Percentiles rank a stretch among this genome's conserved stretches.
These are phyloP conservation scores for Limnomonas spitsbergensis DNA, from an alignment of 139 green algal genomes.

Conservation along the genomic window DNA sequence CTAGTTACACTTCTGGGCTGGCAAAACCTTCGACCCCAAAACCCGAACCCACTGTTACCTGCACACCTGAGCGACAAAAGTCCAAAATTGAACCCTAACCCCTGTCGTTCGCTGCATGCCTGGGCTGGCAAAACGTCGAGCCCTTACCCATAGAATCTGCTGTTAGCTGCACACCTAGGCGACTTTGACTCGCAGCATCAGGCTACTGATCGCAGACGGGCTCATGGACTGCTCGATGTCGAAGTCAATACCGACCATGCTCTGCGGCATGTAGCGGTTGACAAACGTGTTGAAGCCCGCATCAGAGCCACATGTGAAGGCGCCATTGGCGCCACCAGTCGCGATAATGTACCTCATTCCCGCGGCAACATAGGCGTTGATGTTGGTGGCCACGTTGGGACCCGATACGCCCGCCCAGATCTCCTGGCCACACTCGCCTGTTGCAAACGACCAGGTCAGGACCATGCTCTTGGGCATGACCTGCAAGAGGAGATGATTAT, in stretches of 20 bases:
- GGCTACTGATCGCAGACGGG: background rate
- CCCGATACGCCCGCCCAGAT: constrained; percentile 5
- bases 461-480: background rate
- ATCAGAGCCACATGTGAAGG: constrained; percentile 10
- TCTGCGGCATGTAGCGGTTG: background rate
- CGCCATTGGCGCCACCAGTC: constrained; percentile 6
- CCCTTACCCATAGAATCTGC: too few relatives aligned
- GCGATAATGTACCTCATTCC: constrained; percentile 20
- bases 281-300: constrained; percentile 6
- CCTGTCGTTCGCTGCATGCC: too few relatives aligned
- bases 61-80: too few relatives aligned
- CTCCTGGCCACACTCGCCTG: constrained; percentile 10
- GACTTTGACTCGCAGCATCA: constrained; percentile 3
- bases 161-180: background rate
- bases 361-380: background rate
- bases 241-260: constrained; percentile 13
- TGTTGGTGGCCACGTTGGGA: background rate
- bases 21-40: too few relatives aligned
- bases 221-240: background rate
- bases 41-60: too few relatives aligned
- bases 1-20: too few relatives aligned
- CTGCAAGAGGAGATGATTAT: too few relatives aligned
- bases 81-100: too few relatives aligned
- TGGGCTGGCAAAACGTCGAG: too few relatives aligned
- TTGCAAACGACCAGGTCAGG: constrained; percentile 13